These are phyloP conservation scores for Cokeromyces recurvatus DNA, from an alignment of 371 early-diverging fungal genomes.

Conservation along the genomic window DNA sequence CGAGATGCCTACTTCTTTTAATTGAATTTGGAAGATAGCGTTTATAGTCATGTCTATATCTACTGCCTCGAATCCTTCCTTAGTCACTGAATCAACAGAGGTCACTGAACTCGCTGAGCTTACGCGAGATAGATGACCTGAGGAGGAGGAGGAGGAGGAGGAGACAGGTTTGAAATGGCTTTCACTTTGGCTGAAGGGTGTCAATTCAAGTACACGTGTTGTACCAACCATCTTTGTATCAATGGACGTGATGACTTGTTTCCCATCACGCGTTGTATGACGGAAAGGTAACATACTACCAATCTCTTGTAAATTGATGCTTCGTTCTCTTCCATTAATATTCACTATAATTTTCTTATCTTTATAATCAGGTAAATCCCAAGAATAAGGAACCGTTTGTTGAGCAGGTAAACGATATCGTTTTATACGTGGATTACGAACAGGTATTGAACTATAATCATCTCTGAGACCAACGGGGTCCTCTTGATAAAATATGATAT, in stretches of 20 bases:
- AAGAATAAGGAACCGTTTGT: constrained; percentile 79
- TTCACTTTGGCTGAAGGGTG: constrained; percentile 64
- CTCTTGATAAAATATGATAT: constrained; percentile 80
- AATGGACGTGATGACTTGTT: constrained; percentile 62
- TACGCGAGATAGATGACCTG: neutral
- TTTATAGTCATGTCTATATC: constrained; percentile 56
- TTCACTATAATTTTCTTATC: constrained; percentile 73
- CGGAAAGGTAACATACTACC: constrained; percentile 84
- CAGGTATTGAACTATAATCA: constrained; percentile 21
- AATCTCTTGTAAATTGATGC: constrained; percentile 85
- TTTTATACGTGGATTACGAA: constrained; percentile 21
- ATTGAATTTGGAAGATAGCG: constrained; percentile 60
- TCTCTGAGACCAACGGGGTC: constrained; percentile 33
- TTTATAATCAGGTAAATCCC: constrained; percentile 85
- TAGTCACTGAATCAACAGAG: constrained; percentile 16
- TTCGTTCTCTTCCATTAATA: constrained; percentile 70
- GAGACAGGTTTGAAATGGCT: constrained; percentile 53
- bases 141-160: neutral
- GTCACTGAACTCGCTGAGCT: constrained; percentile 13
- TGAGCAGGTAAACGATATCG: constrained; percentile 63
- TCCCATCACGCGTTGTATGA: constrained; percentile 46
- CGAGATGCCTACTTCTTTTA: constrained; percentile 91
- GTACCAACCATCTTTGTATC: constrained; percentile 84
- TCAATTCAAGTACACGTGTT: constrained; percentile 72
- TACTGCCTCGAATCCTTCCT: constrained; percentile 56